Base-by-base conservation (phyloP, 768 basidiomycete species). In the Asterophora parasitica region DNA sequence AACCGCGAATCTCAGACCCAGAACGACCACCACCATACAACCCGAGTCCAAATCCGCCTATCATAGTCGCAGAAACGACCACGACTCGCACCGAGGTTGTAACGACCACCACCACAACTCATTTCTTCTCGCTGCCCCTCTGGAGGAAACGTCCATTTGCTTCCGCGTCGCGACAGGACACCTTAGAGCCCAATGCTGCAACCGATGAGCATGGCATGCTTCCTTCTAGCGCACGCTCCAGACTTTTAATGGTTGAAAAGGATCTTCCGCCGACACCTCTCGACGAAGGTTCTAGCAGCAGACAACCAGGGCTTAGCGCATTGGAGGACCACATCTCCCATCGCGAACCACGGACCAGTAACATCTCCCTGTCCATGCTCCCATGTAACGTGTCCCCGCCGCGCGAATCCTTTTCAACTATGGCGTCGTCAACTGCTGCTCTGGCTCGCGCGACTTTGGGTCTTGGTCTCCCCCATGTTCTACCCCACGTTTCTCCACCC, bases 121-220 rank as follows among this genome's bases (percentile, higher is more conserved):
- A 80, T 63, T 80, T 86, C 65, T 80, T 87, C 63, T 81, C 84
- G 17, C 64, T 83, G 19, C 80, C 83, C 12, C 70, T 74, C 51
- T 85, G 83, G 83, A 77, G 71, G 58, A 82, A 77, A 55, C 81
- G 76, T 50, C 67, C 64, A 23, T 58, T 66, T 39, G 54, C 61
- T 16, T 58, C 69, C 17, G 58, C 54, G 30, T 54, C 65, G 7
- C 68, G 57, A 51, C 65, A 60, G 47, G 65, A 56, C 46, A 48
- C 55, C 40, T 58, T 64, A 40, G 19, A 35, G 5, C 16, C 44
- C 19, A 63, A 54, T 16, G 37, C 46, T 17, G 49, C 46, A 32
- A 51, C 49, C 30, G 57, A 59, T 15, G 65, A 66, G 40, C 58
- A 56, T 42, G 61, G 61, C 34, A 38, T 54, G 15, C 48, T 63